phyloP scores from a whole-genome alignment of 176 grass and related monocot genomes.

The Eremochloa ophiuroides region DNA sequence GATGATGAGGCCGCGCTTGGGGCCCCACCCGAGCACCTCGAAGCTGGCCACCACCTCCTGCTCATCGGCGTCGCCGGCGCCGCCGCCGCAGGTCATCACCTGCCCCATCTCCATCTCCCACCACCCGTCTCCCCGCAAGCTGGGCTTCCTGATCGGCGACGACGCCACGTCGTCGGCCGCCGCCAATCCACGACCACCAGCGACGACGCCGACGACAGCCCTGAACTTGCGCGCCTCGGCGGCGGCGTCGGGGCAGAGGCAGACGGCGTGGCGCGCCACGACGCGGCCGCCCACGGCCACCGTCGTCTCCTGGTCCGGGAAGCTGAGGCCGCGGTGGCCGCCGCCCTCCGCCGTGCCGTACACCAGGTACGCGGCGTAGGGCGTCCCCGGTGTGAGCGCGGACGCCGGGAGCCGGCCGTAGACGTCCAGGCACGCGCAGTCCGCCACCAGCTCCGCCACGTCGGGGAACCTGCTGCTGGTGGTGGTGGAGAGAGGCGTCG shows the following conservation, averaged over 20 bases:
- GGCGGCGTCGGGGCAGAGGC: conserved; percentile 12
- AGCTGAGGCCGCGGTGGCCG: conserved; percentile 17
- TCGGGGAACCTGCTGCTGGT: conserved; percentile 19
- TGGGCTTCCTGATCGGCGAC: too few species aligned
- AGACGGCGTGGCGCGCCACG: conserved; percentile 18
- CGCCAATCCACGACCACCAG: too few species aligned
- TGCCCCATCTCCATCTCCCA: conserved; percentile 46
- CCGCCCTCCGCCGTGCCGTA: not conserved
- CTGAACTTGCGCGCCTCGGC: not conserved
- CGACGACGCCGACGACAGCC: not conserved
- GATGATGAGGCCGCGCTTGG: not conserved
- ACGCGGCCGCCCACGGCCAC: not conserved
- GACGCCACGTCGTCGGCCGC: too few species aligned
- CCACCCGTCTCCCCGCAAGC: conserved; percentile 16
- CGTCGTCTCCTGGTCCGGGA: conserved; percentile 36
- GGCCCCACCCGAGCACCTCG: conserved; percentile 2
- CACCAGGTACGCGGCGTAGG: conserved; percentile 36
- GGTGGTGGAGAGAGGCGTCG: too few species aligned
- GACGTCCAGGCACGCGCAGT: conserved; percentile 37
- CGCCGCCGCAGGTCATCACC: not conserved
- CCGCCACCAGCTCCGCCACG: conserved; percentile 33
- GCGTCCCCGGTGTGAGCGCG: conserved; percentile 11
- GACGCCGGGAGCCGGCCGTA: not conserved
- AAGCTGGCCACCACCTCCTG: not conserved
- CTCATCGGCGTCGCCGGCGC: not conserved